These are phyloP conservation scores for Zygosaccharomyces pseudorouxii DNA, from an alignment of 805 yeast genomes.

Conservation along the genomic window DNA sequence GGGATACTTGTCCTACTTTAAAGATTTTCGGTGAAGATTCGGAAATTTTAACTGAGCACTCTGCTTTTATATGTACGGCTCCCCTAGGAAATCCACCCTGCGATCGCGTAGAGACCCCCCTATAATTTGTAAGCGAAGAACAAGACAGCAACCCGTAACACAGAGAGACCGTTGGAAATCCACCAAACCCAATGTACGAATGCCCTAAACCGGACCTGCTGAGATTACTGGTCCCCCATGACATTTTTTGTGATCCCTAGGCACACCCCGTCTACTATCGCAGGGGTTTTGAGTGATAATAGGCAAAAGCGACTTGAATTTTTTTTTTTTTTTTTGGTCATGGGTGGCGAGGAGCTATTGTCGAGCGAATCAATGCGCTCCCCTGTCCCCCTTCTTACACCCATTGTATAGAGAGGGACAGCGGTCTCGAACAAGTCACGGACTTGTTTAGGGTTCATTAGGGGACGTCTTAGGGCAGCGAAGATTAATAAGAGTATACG, in stretches of 20 bases:
- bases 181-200: background rate
- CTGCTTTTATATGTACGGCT: slow-evolving; percentile 5
- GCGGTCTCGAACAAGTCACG: no score
- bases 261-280: background rate
- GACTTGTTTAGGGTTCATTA: no score
- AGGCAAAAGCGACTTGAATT: background rate
- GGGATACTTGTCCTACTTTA: background rate
- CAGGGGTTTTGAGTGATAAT: background rate
- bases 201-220: background rate
- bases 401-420: background rate
- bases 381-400: background rate
- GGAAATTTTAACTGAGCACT: background rate
- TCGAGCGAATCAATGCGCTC: background rate
- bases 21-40: background rate
- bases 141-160: background rate
- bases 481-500: no score
- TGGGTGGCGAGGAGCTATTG: background rate
- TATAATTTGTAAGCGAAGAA: slow-evolving; percentile 6
- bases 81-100: slow-evolving; percentile 3
- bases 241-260: background rate
- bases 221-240: background rate
- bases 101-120: slow-evolving; percentile 7
- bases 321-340: background rate
- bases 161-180: background rate
- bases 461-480: no score